Evolutionary conservation across 164 flowering plant genomes (phyloP).

Genomic region (Magnolia sinica): DNA sequence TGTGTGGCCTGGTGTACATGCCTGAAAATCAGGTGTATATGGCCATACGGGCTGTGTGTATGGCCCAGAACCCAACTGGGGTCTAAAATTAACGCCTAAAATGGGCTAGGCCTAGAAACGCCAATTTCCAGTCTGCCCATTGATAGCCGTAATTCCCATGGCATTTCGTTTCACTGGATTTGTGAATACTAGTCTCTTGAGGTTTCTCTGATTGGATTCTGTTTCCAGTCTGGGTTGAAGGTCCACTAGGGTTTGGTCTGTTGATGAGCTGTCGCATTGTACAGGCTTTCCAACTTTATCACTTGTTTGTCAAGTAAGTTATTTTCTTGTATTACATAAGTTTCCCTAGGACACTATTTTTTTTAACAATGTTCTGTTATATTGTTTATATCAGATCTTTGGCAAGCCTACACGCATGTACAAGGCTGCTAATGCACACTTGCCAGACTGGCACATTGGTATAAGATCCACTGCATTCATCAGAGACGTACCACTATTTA

Average conservation of each 20-base stretch:
- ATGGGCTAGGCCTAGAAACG: too few relatives aligned
- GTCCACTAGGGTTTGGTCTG: slow-evolving; percentile 84
- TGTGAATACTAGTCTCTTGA: background rate
- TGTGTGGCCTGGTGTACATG: too few relatives aligned
- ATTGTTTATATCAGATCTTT: background rate
- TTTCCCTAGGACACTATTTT: background rate
- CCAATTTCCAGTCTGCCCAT: too few relatives aligned
- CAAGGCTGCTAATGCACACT: too few relatives aligned
- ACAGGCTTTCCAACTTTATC: slow-evolving; percentile 69
- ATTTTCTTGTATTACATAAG: background rate
- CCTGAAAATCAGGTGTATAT: too few relatives aligned
- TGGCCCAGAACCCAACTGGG: too few relatives aligned
- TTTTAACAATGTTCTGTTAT: background rate
- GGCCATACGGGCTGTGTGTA: too few relatives aligned
- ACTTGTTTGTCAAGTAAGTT: slow-evolving; percentile 75
- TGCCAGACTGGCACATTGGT: too few relatives aligned
- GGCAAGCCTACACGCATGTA: background rate
- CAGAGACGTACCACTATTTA: too few relatives aligned
- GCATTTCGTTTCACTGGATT: background rate
- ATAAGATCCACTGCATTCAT: too few relatives aligned
- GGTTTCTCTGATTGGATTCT: slow-evolving; percentile 3
- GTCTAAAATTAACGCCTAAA: too few relatives aligned
- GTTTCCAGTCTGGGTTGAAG: slow-evolving; percentile 78
- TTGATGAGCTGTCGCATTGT: slow-evolving; percentile 70
- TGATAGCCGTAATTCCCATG: too few relatives aligned